A percentile compares a stretch with the other conserved stretches of the same genome.
Conservation (phyloP, 805 yeast species). For the Monosporozyma siamensis region DNA sequence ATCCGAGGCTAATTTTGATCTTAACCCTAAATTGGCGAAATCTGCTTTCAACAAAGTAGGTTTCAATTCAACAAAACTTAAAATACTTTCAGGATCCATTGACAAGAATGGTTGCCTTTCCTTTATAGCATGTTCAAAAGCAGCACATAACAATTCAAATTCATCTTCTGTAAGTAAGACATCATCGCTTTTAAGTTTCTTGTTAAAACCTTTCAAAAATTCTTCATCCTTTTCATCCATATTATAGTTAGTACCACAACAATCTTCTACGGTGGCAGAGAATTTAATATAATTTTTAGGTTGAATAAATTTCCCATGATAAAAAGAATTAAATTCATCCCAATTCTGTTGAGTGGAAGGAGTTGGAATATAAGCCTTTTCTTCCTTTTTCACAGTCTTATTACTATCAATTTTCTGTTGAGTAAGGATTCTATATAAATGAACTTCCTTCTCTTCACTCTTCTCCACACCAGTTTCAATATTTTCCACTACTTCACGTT, state of each 20-base stretch:
- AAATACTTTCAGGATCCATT: constrained; percentile 73
- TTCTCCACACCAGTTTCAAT: constrained; percentile 97
- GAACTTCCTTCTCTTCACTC: constrained; percentile 94
- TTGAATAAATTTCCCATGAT: constrained; percentile 53
- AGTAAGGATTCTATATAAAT: constrained; percentile 75
- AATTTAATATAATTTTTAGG: constrained; percentile 80
- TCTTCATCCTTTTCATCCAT: constrained; percentile 84
- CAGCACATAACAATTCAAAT: constrained; percentile 68
- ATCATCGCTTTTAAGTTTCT: constrained; percentile 7
- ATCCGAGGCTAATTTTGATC: constrained; percentile 47
- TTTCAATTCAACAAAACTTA: constrained; percentile 60
- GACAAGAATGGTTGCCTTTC: constrained; percentile 82
- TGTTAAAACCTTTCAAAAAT: constrained; percentile 35
- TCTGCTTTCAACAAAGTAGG: constrained; percentile 38
- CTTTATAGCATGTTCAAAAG: constrained; percentile 62
- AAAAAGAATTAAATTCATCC: constrained; percentile 67
- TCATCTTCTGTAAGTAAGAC: constrained; percentile 62
- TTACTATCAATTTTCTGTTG: constrained; percentile 38
- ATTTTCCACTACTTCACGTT: constrained; percentile 68
- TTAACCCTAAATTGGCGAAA: constrained; percentile 41
- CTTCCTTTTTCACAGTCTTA: constrained; percentile 28
- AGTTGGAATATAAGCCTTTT: constrained; percentile 69
- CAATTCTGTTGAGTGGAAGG: constrained; percentile 87
- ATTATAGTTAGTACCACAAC: constrained; percentile 73
- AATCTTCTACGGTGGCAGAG: constrained; percentile 94